These are phyloP conservation scores for Erigeron philadelphicus DNA, from an alignment of 140 eudicot species.

Conservation along the genomic window DNA sequence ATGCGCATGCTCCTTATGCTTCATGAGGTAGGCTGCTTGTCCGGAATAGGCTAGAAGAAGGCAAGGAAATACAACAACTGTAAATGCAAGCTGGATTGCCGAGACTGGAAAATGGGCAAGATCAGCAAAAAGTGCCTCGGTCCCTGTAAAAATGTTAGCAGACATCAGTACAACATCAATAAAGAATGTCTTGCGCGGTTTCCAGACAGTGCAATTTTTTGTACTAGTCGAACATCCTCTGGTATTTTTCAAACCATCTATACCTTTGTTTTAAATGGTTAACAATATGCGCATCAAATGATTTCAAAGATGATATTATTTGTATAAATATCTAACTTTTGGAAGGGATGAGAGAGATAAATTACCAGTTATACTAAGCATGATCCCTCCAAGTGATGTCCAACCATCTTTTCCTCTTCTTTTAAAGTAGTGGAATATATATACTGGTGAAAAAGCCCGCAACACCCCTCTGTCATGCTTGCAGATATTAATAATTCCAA, in stretches of 20 bases:
- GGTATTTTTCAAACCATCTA: too few relatives aligned
- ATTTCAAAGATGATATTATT: background rate
- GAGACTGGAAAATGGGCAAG: conserved; percentile 84
- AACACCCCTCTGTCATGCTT: conserved; percentile 58
- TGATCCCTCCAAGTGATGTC: conserved; percentile 92
- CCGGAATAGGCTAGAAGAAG: conserved; percentile 91
- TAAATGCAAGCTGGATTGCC: conserved; percentile 87
- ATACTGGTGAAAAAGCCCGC: conserved; percentile 71
- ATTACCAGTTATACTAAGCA: conserved; percentile 91
- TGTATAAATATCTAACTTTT: background rate
- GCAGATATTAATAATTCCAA: conserved; percentile 74
- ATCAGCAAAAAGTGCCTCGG: conserved; percentile 96
- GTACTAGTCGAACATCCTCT: too few relatives aligned
- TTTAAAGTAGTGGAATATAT: conserved; percentile 56
- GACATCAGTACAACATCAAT: conserved; percentile 18
- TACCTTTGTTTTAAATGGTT: too few relatives aligned
- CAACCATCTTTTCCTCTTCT: conserved; percentile 60
- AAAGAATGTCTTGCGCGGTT: background rate
- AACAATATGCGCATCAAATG: too few relatives aligned
- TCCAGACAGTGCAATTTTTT: too few relatives aligned
- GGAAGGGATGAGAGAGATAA: conserved; percentile 6
- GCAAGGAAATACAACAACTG: conserved; percentile 78
- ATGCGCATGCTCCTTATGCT: conserved; percentile 58
- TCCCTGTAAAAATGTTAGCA: conserved; percentile 52
- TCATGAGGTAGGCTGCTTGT: conserved; percentile 90